Evolutionary conservation across 345 rosid species (phyloP).

Genomic region (Salix suchowensis): DNA sequence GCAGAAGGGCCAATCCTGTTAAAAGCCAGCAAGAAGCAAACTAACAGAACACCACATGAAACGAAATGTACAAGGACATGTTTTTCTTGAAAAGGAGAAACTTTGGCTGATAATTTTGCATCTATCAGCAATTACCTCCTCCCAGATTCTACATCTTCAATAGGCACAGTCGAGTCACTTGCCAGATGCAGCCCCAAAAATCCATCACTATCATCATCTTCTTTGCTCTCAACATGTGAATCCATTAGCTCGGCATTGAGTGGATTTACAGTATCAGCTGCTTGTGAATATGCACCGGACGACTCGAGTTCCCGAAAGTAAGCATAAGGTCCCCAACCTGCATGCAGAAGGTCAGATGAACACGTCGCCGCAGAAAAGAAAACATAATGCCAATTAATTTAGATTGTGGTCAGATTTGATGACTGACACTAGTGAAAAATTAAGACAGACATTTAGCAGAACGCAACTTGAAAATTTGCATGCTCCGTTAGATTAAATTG

Average conservation of each 20-base stretch:
- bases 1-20: neutral
- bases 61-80: neutral
- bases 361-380: neutral
- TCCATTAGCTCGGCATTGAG: slow-evolving; percentile 12
- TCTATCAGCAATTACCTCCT: slow-evolving; percentile 11
- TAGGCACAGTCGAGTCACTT: slow-evolving; percentile 20
- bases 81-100: neutral
- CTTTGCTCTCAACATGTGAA: slow-evolving; percentile 18
- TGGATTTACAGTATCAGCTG: slow-evolving; percentile 18
- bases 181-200: slow-evolving; percentile 42
- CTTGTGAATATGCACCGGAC: slow-evolving; percentile 15
- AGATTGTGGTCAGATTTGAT: neutral
- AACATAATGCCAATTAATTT: neutral
- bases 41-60: neutral
- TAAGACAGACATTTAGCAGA: neutral
- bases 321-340: slow-evolving; percentile 74
- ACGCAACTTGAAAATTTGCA: neutral
- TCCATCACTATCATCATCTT: slow-evolving; percentile 34
- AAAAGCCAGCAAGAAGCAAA: neutral
- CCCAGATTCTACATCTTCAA: slow-evolving; percentile 41
- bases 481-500: neutral
- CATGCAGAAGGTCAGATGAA: slow-evolving; percentile 9
- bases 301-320: slow-evolving; percentile 54
- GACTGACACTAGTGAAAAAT: neutral
- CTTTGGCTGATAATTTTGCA: neutral